These are phyloP conservation scores for Adansonia digitata DNA, from an alignment of 345 rosid species.

Conservation along the genomic window DNA sequence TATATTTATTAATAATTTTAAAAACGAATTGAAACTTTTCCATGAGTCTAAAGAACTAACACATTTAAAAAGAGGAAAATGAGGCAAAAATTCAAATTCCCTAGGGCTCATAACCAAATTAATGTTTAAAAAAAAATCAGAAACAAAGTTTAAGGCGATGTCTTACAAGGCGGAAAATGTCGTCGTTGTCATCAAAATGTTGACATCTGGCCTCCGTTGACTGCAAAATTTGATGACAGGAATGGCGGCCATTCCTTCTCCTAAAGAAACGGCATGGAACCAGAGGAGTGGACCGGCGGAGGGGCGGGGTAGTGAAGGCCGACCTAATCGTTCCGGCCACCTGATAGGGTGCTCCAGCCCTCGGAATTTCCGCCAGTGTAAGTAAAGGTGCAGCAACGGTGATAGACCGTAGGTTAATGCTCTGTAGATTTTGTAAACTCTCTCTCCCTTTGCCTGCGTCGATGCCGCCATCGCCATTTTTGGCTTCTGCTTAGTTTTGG, in stretches of 20 bases:
- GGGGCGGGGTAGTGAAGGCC: slow-evolving; percentile 60
- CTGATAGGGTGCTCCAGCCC: slow-evolving; percentile 75
- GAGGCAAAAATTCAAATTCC: not conserved
- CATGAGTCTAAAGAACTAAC: not conserved
- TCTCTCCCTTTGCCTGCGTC: slow-evolving; percentile 43
- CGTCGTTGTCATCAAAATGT: slow-evolving; percentile 72
- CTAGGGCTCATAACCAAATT: not conserved
- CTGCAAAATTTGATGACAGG: slow-evolving; percentile 63
- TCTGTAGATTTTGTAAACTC: slow-evolving; percentile 59
- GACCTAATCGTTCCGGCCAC: slow-evolving; percentile 82
- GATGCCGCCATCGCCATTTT: slow-evolving; percentile 13
- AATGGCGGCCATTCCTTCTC: slow-evolving; percentile 95
- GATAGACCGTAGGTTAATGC: slow-evolving; percentile 52
- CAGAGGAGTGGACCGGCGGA: slow-evolving; percentile 70
- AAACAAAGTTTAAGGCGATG: not conserved
- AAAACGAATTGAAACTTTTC: not conserved
- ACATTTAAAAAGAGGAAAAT: too few species aligned
- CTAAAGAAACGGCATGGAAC: slow-evolving; percentile 94
- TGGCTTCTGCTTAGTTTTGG: not conserved
- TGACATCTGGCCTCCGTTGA: slow-evolving; percentile 48
- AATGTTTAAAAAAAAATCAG: not conserved
- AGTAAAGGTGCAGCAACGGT: slow-evolving; percentile 62
- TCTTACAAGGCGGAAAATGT: slow-evolving; percentile 70
- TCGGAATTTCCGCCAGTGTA: slow-evolving; percentile 61
- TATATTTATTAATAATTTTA: not conserved